Base-by-base conservation (phyloP, 1,284 basidiomycete genomes). In the Trichosporon faecale region DNA sequence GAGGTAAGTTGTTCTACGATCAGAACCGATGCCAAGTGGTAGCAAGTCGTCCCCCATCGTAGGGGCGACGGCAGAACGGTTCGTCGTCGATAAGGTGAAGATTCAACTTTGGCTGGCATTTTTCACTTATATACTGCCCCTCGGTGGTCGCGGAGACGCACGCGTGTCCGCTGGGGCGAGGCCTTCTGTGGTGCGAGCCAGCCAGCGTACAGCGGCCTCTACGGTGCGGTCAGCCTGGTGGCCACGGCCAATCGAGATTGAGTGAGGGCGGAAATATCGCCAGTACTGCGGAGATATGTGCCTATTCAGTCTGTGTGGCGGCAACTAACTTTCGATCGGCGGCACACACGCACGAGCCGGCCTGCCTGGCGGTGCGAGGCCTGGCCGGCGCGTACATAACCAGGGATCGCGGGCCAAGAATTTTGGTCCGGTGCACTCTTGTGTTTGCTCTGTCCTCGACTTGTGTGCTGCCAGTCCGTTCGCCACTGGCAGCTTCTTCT, bases 1-100 rank as follows among this genome's bases (percentile, higher is more conserved):
- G 66, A 68, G 72, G 72, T 63, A 31, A 60, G 64, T 72, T 52
- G 64, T 33, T 72, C 71, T 69, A n/a, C 71, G 66, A 68, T 66
- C 63, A 68, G 70, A 66, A 67, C 70, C 18, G 52, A 46, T 65
- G 68, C 64, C 46, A 12, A 64, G 65, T 23, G 46, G 49, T 52
- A 33, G 44, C 44, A 55, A 63, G 31, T 35, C 31, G 44, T 8
- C 35, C 64, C 25, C 64, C 46, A 31, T 57, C 68, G 46, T 65
- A 40, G 64, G 64, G 64, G 27, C 64, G 64, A 63, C 68, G 66
- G 33, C 65, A 27, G 63, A 14, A 33, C 57, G 65, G 57, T 69
- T 57, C 64, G 57, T 60, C 64, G 61, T 67, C 52, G 63, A 44
- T 44, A 40, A 65, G 40, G 65, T 61, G 37, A 52, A 66, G 55